Evolutionary conservation across 805 yeast genomes (phyloP), one percentile per base, ranked within the genome.

Genomic region (Pichia phayaonensis): DNA sequence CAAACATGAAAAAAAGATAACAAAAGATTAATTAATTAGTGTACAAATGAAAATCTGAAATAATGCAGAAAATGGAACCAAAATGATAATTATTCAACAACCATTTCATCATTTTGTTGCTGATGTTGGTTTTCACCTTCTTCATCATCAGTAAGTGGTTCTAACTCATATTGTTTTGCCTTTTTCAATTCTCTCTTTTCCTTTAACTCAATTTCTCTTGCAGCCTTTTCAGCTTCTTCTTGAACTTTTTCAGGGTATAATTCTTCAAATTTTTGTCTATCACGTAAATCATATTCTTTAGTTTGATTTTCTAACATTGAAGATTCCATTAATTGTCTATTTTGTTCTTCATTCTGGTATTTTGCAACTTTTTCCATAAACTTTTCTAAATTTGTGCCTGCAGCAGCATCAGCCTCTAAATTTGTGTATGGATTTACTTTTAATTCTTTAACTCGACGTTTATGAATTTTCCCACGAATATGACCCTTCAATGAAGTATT

Each of bases 381-480:
- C 64, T 79, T 83, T 46, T 75, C 74, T 60, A 92, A 71, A 63
- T 88, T 84, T 18, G 76, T 71, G 4, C 98, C 98, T 0, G 85
- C 78, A 2, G 96, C 97, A 31, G 97, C 96, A 61, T 89, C 90
- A 40, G 95, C 84, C 62, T 92, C 98, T 54, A 85, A 79, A 49
- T 80, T 84, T 5, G 97, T 82, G 64, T 92, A 92, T 10, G 97
- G 97, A 48, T 83, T 84, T 45, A 74, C 80, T 51, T 77, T 79
- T 59, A 94, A 72, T 40, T 80, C 85, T 65, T 83, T 86, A 24
- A 86, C 84, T 63, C 96, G 75, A 67, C 98, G 79, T 66, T 86
- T 90, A 69, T 94, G 99, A 8, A 82, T 76, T 62, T 90, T 90
- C 4, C 85, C 75, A 59, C 80, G 79, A 55, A 76, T 69, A 70